Percentiles rank a stretch among this genome's conserved stretches.
Evolutionary conservation across 2,329 filamentous ascomycete genomes (phyloP).

Genomic region (Penicillium fuscoglaucum): DNA sequence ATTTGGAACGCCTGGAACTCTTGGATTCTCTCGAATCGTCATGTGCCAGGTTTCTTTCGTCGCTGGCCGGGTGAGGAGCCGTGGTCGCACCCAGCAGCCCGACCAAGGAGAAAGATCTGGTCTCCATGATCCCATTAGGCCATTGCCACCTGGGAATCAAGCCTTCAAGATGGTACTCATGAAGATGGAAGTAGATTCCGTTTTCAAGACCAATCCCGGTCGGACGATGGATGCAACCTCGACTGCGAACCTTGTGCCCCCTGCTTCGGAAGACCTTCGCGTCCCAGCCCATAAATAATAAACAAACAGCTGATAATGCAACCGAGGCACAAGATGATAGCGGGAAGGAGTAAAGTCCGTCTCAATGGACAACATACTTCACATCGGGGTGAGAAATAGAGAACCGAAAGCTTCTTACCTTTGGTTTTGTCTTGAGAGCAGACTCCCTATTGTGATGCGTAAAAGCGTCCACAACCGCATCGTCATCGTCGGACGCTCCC

Average conservation of each 20-base stretch:
- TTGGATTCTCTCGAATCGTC: not conserved
- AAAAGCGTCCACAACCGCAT: conserved; percentile 69
- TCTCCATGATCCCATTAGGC: not conserved
- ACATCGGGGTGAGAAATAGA: not conserved
- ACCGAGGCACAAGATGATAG: not conserved
- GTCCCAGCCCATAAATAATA: conserved; percentile 1
- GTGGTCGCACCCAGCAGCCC: not conserved
- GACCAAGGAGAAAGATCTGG: not conserved
- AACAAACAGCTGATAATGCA: conserved; percentile 1
- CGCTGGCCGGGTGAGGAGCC: not conserved
- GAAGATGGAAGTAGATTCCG: not conserved
- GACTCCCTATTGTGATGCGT: conserved; percentile 67
- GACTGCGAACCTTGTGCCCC: not conserved
- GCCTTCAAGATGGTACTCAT: not conserved
- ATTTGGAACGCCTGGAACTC: not conserved
- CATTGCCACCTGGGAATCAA: not conserved
- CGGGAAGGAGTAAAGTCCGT: not conserved
- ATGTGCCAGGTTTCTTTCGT: not conserved
- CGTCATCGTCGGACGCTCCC: conserved; percentile 54
- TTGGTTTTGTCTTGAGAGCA: conserved; percentile 81
- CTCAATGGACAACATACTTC: not conserved
- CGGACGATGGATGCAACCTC: conserved; percentile 2
- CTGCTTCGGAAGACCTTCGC: not conserved
- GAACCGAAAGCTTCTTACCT: conserved; percentile 55
- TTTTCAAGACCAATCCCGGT: conserved; percentile 3